Conservation (phyloP, 108 stramenopile species). For the Seminavis robusta region DNA sequence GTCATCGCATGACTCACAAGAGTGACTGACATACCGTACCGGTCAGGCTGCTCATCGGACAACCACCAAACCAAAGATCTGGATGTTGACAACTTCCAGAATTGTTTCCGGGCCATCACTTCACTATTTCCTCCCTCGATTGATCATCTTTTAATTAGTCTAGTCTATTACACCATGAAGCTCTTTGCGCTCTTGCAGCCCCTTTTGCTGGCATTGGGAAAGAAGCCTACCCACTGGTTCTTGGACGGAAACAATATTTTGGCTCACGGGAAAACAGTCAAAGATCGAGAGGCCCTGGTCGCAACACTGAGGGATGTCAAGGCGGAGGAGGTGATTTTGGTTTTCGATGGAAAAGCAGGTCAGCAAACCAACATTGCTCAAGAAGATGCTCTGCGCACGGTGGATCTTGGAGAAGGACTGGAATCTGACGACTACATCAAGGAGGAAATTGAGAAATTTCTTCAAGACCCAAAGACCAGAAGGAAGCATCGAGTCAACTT, state of each 20-base stretch:
- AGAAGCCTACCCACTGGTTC: no score
- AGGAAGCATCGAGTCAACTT: slow-evolving; percentile 26
- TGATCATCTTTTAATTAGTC: no score
- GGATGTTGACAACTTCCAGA: no score
- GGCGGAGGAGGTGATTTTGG: slow-evolving; percentile 18
- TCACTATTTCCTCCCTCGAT: no score
- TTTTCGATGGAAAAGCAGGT: slow-evolving; percentile 40
- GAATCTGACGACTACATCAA: slow-evolving; percentile 35
- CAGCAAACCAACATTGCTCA: slow-evolving; percentile 6
- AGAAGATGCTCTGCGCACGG: slow-evolving; percentile 6
- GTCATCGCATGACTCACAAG: no score
- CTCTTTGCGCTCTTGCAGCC: no score
- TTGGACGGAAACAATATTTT: slow-evolving; percentile 57
- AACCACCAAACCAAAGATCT: no score
- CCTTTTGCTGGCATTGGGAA: no score
- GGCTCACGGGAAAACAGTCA: slow-evolving; percentile 29
- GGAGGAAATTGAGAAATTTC: slow-evolving; percentile 17
- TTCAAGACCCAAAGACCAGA: slow-evolving; percentile 6
- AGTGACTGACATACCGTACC: no score
- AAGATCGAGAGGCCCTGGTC: slow-evolving; percentile 24
- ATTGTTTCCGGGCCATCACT: no score
- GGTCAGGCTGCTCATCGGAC: no score
- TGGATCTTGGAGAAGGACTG: slow-evolving; percentile 25
- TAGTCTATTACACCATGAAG: no score
- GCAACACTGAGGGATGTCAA: slow-evolving; percentile 30